Evolutionary conservation across 163 green algal species (phyloP), one percentile per base, ranked within the genome.

Genomic region (Scenedesmus sp.): DNA sequence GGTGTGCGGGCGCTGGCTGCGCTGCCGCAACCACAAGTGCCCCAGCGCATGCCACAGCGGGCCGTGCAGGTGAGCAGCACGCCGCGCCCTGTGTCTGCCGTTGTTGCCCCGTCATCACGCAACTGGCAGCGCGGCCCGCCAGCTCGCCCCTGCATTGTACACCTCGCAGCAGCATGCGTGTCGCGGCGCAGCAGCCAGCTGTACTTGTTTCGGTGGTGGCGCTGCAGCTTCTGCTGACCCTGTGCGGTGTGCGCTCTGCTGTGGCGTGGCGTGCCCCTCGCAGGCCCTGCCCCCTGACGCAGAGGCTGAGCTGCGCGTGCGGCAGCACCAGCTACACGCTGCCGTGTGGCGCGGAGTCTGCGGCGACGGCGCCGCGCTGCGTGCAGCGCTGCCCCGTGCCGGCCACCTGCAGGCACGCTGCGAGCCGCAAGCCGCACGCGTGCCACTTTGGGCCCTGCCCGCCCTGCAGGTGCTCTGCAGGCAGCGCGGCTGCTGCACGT

Each of bases 391-490:
- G 97, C 93, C 79, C 73, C 5, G 92, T 98, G 16, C 92, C 93
- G 0, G 72, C 79, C 24, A 82, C 92, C 33, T 98, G 97, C 92
- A 92, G 94, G 35, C 97, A 98, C 89, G 94, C 93, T 20, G 88
- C 89, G 68, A 5, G 35, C 24, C 12, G 24, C 24, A 90, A 91
- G 81, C 92, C 89, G 6, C 96, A 97, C 90, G 68, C 91, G 33
- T 98, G 97, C 90, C 97, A 98, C 91, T 98, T 95, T 92, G 97
- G 97, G 10, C 88, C 95, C 0, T 98, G 97, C 92, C 97, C 97
- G 1, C 92, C 93, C 15, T 98, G 96, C 94, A 73, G 73, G 78
- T 90, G 30, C 68, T n/a, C n/a, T n/a, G n/a, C n/a, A n/a, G n/a
- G n/a, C n/a, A n/a, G n/a, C n/a, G n/a, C n/a, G n/a, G n/a, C n/a